A percentile compares a stretch with the other conserved stretches of the same genome.
phyloP scores from a whole-genome alignment of 1,139 yeast genomes.

The Ogataea hybrid region DNA sequence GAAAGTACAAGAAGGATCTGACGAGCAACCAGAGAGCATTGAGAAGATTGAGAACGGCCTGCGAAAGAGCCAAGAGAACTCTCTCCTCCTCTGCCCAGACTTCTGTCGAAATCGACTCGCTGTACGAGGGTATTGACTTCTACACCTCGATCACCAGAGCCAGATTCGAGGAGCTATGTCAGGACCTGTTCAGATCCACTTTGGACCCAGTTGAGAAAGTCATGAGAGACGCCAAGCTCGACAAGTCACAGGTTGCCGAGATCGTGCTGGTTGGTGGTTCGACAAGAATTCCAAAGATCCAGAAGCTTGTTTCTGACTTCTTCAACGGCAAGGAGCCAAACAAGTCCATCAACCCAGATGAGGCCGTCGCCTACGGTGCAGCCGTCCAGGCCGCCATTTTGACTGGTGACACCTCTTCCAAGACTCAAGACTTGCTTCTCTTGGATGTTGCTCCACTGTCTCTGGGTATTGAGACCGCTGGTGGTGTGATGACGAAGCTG shows the following conservation, averaged over 20 bases:
- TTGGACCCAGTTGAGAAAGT: slow-evolving; percentile 98
- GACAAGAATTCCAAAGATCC: slow-evolving; percentile 99
- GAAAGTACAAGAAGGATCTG: slow-evolving; percentile 77
- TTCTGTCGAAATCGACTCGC: slow-evolving; percentile 94
- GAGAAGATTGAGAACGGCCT: slow-evolving; percentile 97
- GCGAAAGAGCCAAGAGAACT: slow-evolving; percentile 99
- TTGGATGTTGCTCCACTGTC: slow-evolving; percentile 61
- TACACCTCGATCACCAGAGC: slow-evolving; percentile 98
- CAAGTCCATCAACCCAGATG: slow-evolving; percentile 52
- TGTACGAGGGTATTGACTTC: slow-evolving; percentile 96
- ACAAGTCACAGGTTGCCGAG: slow-evolving; percentile 88
- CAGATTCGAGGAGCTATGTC: slow-evolving; percentile 97
- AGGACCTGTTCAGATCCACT: slow-evolving; percentile 93
- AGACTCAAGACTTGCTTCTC: slow-evolving; percentile 53
- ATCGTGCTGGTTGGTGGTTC: slow-evolving; percentile 99
- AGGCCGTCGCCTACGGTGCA: slow-evolving; percentile 75
- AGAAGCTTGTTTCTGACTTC: slow-evolving; percentile 95
- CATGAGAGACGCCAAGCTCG: slow-evolving; percentile 89
- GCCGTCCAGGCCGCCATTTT: slow-evolving; percentile 88
- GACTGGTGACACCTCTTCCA: slow-evolving; percentile 76
- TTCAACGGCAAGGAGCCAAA: slow-evolving; percentile 87
- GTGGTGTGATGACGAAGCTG: slow-evolving; percentile 66
- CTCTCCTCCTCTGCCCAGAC: slow-evolving; percentile 96
- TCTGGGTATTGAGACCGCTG: slow-evolving; percentile 62
- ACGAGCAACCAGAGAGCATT: slow-evolving; percentile 76